These are phyloP conservation scores for Daedaleopsis sinensis DNA, from an alignment of 768 basidiomycete species.

Conservation along the genomic window DNA sequence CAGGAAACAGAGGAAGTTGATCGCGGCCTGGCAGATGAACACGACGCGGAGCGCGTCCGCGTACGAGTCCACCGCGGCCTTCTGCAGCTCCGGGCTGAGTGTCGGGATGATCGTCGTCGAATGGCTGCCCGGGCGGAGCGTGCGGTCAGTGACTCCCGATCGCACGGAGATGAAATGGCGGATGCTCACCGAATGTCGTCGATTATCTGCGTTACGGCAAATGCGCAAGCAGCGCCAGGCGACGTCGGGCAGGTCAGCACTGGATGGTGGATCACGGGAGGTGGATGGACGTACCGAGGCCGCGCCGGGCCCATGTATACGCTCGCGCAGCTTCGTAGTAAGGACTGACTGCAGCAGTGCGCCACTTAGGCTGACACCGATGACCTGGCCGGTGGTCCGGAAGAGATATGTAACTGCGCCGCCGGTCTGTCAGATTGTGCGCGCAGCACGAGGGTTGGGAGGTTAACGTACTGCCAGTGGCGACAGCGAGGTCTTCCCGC, in stretches of 20 bases:
- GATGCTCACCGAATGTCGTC: constrained; percentile 60
- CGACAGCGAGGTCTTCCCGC: constrained; percentile 83
- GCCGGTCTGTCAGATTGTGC: not conserved
- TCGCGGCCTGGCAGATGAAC: constrained; percentile 76
- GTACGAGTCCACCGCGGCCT: constrained; percentile 77
- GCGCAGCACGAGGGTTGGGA: not conserved
- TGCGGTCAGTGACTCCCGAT: not conserved
- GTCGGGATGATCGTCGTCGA: constrained; percentile 72
- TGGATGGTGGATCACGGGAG: not conserved
- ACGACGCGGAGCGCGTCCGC: constrained; percentile 78
- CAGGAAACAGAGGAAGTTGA: constrained; percentile 69
- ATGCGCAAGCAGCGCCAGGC: not conserved
- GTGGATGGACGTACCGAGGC: constrained; percentile 56
- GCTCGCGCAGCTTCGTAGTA: constrained; percentile 63
- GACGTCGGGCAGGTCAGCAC: not conserved
- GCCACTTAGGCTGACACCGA: constrained; percentile 89
- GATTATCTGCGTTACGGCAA: constrained; percentile 55
- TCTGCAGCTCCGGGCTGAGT: constrained; percentile 54
- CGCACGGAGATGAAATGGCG: not conserved
- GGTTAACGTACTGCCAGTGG: constrained; percentile 79
- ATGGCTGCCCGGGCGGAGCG: constrained; percentile 47
- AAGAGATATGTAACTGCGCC: constrained; percentile 86
- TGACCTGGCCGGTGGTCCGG: constrained; percentile 91
- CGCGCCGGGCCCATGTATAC: constrained; percentile 79
- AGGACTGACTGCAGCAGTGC: constrained; percentile 84